Evolutionary conservation across 2,329 filamentous ascomycete genomes (phyloP).

Genomic region (Ophioceras dolichostomum): DNA sequence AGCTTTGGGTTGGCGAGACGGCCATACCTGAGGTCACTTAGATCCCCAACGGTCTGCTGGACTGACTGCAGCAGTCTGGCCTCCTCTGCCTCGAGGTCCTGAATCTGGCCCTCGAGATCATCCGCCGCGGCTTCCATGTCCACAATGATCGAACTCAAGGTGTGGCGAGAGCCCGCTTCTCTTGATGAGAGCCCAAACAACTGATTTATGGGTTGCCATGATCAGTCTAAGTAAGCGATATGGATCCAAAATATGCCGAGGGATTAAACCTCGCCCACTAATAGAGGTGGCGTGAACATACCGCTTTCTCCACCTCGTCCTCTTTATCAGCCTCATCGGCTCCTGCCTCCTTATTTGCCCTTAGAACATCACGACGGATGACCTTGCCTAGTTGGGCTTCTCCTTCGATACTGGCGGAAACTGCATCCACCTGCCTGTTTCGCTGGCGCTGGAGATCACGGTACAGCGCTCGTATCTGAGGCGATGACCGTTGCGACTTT

Average conservation of each 20-base stretch:
- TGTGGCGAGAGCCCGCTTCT: constrained; percentile 42
- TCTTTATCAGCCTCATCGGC: constrained; percentile 48
- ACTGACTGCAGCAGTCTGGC: constrained; percentile 46
- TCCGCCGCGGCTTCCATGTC: constrained; percentile 56
- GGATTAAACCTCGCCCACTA: no score
- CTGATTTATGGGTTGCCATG: no score
- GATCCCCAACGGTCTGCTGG: constrained; percentile 51
- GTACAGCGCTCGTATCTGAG: constrained; percentile 60
- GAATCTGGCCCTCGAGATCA: constrained; percentile 57
- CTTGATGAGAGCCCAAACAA: no score
- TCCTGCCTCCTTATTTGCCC: constrained; percentile 37
- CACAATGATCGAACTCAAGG: constrained; percentile 49
- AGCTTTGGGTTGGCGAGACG: constrained; percentile 54
- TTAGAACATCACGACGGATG: constrained; percentile 44
- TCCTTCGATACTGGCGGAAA: constrained; percentile 51
- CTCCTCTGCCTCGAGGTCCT: constrained; percentile 52
- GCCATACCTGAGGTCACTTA: constrained; percentile 78
- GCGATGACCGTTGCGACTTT: constrained; percentile 47
- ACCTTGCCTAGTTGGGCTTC: constrained; percentile 50
- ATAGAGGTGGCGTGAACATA: constrained; percentile 22
- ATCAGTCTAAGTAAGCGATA: no score
- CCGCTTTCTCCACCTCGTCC: constrained; percentile 47
- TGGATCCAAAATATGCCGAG: no score
- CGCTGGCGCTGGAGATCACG: constrained; percentile 68
- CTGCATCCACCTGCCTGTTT: constrained; percentile 52